Percentiles rank a stretch among this genome's conserved stretches.
These are phyloP conservation scores for Saccharomyces mikatae DNA, from an alignment of 805 yeast species.

Conservation along the genomic window DNA sequence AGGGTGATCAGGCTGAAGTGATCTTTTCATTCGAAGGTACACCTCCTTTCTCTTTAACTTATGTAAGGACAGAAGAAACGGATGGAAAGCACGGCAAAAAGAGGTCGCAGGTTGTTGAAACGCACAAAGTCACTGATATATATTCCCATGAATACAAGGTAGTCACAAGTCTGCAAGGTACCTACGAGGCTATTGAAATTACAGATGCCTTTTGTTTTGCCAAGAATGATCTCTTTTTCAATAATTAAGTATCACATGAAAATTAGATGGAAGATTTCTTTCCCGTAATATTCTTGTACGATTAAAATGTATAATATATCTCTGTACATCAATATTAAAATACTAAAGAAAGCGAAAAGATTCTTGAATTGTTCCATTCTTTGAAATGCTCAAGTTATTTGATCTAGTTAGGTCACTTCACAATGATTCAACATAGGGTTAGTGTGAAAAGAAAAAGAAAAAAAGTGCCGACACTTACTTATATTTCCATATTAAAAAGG, in stretches of 20 bases:
- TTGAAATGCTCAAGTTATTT: neutral
- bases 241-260: constrained; percentile 5
- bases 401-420: neutral
- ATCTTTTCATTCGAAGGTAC: constrained; percentile 74
- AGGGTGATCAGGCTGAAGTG: constrained; percentile 90
- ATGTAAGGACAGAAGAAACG: constrained; percentile 58
- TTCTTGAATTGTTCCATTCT: neutral
- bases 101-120: constrained; percentile 55
- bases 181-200: constrained; percentile 87
- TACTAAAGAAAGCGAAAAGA: neutral
- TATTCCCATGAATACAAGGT: constrained; percentile 61
- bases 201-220: constrained; percentile 72
- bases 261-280: neutral
- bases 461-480: neutral
- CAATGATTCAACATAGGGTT: neutral
- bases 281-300: neutral
- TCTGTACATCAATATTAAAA: neutral
- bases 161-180: constrained; percentile 79
- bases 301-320: neutral
- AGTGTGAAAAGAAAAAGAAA: neutral
- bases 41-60: constrained; percentile 85
- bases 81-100: constrained; percentile 34
- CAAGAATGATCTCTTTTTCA: constrained; percentile 33
- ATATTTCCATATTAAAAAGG: neutral
- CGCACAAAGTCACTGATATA: constrained; percentile 51